Evolutionary conservation across 1,139 yeast genomes (phyloP).

Genomic region (Saccharomyces pastorianus): DNA sequence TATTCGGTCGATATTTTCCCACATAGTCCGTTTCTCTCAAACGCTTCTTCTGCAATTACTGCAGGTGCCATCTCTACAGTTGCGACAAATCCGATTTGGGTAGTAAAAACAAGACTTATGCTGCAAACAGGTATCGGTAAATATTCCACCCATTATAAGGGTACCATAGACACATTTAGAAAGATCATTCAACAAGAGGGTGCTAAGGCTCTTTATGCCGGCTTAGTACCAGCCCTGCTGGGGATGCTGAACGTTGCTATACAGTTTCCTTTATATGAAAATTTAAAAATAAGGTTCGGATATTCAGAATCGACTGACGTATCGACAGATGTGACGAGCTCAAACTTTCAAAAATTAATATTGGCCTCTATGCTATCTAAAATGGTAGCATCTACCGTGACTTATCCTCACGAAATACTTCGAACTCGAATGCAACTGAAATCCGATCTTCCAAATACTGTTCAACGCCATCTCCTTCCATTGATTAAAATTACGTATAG

Average conservation of each 20-base stretch:
- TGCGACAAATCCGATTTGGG: constrained; percentile 77
- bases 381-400: constrained; percentile 79
- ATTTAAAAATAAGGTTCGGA: constrained; percentile 48
- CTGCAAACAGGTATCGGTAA: constrained; percentile 47
- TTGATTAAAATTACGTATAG: constrained; percentile 48
- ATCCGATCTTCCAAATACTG: constrained; percentile 24
- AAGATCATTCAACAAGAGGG: constrained; percentile 82
- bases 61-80: constrained; percentile 86
- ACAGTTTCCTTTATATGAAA: constrained; percentile 94
- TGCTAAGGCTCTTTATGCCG: constrained; percentile 73
- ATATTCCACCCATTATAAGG: constrained; percentile 46
- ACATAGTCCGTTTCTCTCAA: constrained; percentile 46
- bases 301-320: constrained; percentile 13
- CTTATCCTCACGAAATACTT: constrained; percentile 93
- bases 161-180: constrained; percentile 75
- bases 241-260: constrained; percentile 92
- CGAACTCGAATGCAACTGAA: constrained; percentile 78
- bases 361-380: constrained; percentile 76
- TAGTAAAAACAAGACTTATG: constrained; percentile 80
- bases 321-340: constrained; percentile 11
- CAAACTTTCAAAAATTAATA: constrained; percentile 42
- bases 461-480: constrained; percentile 33
- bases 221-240: constrained; percentile 80
- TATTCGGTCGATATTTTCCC: constrained; percentile 36
- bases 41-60: constrained; percentile 73